These are phyloP conservation scores for Aquanectria penicillioides DNA, from an alignment of 2,329 filamentous ascomycete genomes.

Conservation along the genomic window DNA sequence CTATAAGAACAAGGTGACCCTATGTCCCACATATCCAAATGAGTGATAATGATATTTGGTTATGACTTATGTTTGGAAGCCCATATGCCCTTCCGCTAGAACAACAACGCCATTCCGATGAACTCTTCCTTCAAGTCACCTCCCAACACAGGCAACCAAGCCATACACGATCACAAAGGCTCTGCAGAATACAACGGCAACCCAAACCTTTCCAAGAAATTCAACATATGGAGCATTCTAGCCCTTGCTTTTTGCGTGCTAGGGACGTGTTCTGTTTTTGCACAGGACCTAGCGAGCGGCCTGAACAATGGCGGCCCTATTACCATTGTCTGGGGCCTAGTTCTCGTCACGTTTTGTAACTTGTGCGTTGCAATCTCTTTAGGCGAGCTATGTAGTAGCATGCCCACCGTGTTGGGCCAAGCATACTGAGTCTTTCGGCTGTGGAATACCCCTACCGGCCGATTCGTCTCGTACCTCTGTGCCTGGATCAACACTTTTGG, in stretches of 20 bases:
- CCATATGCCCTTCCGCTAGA: background rate
- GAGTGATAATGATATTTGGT: no score
- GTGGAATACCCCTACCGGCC: conserved; percentile 51
- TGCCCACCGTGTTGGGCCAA: conserved; percentile 69
- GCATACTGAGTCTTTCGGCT: conserved; percentile 60
- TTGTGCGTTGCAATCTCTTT: conserved; percentile 63
- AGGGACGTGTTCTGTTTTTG: conserved; percentile 67
- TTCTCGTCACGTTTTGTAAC: conserved; percentile 61
- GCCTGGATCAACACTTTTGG: conserved; percentile 69
- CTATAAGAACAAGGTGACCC: no score
- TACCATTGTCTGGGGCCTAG: conserved; percentile 64
- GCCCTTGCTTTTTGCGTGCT: conserved; percentile 66
- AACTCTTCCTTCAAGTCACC: background rate
- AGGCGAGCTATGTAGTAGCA: conserved; percentile 65
- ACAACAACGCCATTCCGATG: conserved; percentile 1
- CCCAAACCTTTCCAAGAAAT: conserved; percentile 55
- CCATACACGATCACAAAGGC: background rate
- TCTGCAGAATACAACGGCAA: background rate
- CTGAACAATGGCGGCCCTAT: conserved; percentile 63
- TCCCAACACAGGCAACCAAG: background rate
- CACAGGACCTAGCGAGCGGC: conserved; percentile 57
- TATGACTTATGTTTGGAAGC: no score
- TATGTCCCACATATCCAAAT: no score
- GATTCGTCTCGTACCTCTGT: conserved; percentile 64
- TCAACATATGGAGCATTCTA: conserved; percentile 64